These are phyloP conservation scores for Alternaria ethzedia DNA, from an alignment of 2,329 filamentous ascomycete species.

Conservation along the genomic window DNA sequence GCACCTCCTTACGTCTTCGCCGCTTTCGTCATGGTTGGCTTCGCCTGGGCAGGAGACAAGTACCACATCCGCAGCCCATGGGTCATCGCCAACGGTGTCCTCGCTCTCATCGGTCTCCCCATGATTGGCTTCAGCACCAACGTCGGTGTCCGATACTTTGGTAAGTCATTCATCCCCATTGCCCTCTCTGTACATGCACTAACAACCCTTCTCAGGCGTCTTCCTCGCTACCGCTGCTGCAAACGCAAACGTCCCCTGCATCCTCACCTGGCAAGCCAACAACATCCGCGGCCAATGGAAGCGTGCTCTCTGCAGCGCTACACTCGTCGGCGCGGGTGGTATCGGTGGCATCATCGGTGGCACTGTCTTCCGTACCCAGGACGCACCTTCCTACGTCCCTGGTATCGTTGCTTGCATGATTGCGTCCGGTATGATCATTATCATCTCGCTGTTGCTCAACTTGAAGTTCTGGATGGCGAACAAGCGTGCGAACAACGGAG, in stretches of 20 bases:
- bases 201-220: slow-evolving; percentile 51
- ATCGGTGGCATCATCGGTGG: slow-evolving; percentile 80
- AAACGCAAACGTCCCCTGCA: slow-evolving; percentile 76
- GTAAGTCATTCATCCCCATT: background rate
- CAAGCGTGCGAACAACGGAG: slow-evolving; percentile 46
- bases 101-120: slow-evolving; percentile 71
- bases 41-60: slow-evolving; percentile 70
- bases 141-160: slow-evolving; percentile 67
- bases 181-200: background rate
- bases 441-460: slow-evolving; percentile 39
- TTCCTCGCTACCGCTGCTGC: slow-evolving; percentile 76
- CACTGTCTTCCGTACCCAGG: slow-evolving; percentile 67
- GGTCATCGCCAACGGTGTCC: slow-evolving; percentile 68
- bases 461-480: slow-evolving; percentile 47
- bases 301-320: slow-evolving; percentile 77
- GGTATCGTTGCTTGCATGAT: slow-evolving; percentile 49
- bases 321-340: slow-evolving; percentile 76
- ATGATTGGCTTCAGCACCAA: slow-evolving; percentile 72
- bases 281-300: slow-evolving; percentile 91
- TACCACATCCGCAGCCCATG: slow-evolving; percentile 71
- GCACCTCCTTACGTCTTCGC: slow-evolving; percentile 38
- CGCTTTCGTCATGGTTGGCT: slow-evolving; percentile 52
- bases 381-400: slow-evolving; percentile 44
- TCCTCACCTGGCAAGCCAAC: slow-evolving; percentile 82
- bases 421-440: slow-evolving; percentile 42